These are phyloP conservation scores for Solanum pimpinellifolium DNA, from an alignment of 257 asterid species.

Conservation along the genomic window DNA sequence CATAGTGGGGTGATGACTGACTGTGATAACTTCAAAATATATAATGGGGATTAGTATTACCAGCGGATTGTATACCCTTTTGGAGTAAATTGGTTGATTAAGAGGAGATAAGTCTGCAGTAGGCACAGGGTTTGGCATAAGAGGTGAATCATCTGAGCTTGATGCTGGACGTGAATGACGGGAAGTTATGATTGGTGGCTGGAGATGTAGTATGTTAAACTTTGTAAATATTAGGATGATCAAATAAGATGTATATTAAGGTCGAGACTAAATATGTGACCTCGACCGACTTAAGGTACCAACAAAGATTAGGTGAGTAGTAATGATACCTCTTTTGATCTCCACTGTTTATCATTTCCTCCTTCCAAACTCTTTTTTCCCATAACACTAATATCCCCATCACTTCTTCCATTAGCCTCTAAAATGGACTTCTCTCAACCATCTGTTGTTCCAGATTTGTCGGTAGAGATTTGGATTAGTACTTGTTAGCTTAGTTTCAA, in stretches of 20 bases:
- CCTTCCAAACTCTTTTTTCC: not conserved
- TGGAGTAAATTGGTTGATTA: not conserved
- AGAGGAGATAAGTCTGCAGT: not conserved
- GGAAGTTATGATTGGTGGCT: not conserved
- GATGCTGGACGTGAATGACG: not conserved
- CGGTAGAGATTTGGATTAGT: not conserved
- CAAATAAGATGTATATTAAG: not conserved
- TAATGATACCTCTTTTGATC: not conserved
- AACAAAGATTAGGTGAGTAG: not conserved
- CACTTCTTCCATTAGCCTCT: not conserved
- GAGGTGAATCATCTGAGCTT: not conserved
- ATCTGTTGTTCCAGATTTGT: not conserved
- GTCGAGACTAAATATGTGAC: not conserved
- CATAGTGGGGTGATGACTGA: not conserved
- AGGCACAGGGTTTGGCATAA: not conserved
- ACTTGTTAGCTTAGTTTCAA: not conserved
- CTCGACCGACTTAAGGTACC: not conserved
- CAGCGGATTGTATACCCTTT: not conserved
- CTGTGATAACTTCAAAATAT: not conserved
- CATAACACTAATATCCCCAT: not conserved
- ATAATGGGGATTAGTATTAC: not conserved
- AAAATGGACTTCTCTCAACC: not conserved
- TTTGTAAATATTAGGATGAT: not conserved
- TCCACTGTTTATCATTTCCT: not conserved
- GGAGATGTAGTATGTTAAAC: not conserved